phyloP scores from a whole-genome alignment of 2,329 filamentous ascomycete species.

The Ophiostoma sp. region DNA sequence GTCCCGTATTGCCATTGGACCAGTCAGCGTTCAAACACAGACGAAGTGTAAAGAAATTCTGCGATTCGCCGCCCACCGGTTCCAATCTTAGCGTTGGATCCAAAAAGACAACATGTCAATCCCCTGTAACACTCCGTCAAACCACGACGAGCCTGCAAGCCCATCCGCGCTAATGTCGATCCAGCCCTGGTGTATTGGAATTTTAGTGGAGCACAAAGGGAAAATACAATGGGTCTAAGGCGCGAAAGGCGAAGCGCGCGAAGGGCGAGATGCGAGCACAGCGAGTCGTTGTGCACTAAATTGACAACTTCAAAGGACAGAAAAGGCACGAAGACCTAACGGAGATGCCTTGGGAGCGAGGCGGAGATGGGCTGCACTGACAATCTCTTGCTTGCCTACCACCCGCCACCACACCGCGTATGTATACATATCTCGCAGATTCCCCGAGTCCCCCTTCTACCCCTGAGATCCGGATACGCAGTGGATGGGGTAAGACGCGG shows the following conservation, averaged over 20 bases:
- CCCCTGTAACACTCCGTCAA: background rate
- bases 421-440: background rate
- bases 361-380: constrained; percentile 11
- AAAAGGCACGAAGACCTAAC: background rate
- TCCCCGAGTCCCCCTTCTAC: background rate
- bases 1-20: background rate
- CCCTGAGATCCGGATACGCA: background rate
- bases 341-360: background rate
- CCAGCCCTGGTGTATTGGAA: background rate
- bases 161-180: background rate
- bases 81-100: background rate
- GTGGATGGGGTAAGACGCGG: background rate
- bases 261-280: background rate
- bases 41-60: background rate
- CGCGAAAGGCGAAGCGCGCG: constrained; percentile 12
- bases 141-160: background rate
- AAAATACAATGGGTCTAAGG: background rate
- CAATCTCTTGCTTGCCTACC: background rate
- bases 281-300: background rate
- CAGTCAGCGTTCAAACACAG: background rate
- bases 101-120: background rate
- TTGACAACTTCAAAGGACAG: background rate
- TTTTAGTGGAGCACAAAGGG: background rate
- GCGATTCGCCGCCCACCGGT: background rate
- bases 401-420: background rate